These are phyloP conservation scores for Elongisporangium undulatum DNA, from an alignment of 352 stramenopile species.

Conservation along the genomic window DNA sequence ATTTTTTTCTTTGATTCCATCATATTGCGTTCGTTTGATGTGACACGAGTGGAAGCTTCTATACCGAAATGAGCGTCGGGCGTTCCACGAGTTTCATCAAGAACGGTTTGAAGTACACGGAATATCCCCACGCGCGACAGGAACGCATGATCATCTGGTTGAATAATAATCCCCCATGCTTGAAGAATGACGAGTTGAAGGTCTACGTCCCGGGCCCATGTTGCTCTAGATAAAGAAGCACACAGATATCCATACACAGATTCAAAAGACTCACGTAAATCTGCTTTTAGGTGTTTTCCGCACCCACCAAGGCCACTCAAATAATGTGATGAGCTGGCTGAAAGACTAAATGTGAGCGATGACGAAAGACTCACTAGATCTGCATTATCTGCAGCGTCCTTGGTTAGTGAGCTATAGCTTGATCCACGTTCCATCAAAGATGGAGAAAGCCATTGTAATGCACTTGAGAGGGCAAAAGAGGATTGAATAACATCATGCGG, in stretches of 20 bases:
- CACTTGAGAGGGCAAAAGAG: conserved; percentile 63
- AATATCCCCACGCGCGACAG: conserved; percentile 88
- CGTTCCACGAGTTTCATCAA: conserved; percentile 76
- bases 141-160: conserved; percentile 86
- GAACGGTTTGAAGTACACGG: conserved; percentile 84
- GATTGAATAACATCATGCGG: conserved; percentile 59
- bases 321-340: conserved; percentile 48
- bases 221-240: conserved; percentile 75
- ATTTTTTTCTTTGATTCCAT: conserved; percentile 66
- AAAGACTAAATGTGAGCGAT: conserved; percentile 10
- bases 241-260: conserved; percentile 78
- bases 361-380: conserved; percentile 14
- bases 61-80: conserved; percentile 22
- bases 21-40: conserved; percentile 30
- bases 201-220: conserved; percentile 75
- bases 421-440: conserved; percentile 23
- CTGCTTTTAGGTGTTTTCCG: conserved; percentile 70
- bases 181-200: conserved; percentile 80
- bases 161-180: conserved; percentile 86
- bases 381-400: conserved; percentile 36
- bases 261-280: conserved; percentile 81
- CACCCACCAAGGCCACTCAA: conserved; percentile 73
- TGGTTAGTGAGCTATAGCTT: conserved; percentile 19
- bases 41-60: conserved; percentile 10
- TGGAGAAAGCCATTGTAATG: conserved; percentile 73